Percentiles rank a stretch among this genome's conserved stretches.
phyloP scores from a whole-genome alignment of 2,329 filamentous ascomycete genomes.

The Beauveria varroae region DNA sequence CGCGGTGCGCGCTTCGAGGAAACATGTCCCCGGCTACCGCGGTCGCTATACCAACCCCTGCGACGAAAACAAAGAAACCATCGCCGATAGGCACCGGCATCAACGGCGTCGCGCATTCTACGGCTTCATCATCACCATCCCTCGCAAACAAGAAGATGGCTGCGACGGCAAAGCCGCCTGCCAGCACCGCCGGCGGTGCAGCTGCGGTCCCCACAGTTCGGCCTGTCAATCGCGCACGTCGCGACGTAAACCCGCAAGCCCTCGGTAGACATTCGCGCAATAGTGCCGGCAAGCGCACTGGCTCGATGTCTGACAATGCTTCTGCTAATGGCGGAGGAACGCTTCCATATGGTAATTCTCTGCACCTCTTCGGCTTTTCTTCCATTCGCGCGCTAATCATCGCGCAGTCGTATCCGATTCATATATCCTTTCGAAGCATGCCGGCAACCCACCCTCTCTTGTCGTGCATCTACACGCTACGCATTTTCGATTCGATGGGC shows the following conservation, averaged over 20 bases:
- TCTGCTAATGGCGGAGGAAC: conserved; percentile 32
- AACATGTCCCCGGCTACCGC: conserved; percentile 51
- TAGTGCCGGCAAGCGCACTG: conserved; percentile 42
- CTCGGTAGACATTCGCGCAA: conserved; percentile 42
- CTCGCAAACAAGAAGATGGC: conserved; percentile 49
- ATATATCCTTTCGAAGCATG: conserved; percentile 79
- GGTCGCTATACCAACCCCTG: conserved; percentile 34
- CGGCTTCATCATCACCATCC: conserved; percentile 53
- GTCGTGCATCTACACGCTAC: conserved; percentile 77
- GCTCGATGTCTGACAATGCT: conserved; percentile 39
- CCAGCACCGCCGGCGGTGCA: conserved; percentile 27
- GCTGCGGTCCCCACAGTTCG: conserved; percentile 37
- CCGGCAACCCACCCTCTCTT: conserved; percentile 69
- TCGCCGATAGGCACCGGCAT: conserved; percentile 58
- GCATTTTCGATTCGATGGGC: conserved; percentile 87
- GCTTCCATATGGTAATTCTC: conserved; percentile 42
- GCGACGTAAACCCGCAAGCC: conserved; percentile 43
- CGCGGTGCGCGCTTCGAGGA: conserved; percentile 19
- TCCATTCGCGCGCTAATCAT: conserved; percentile 16
- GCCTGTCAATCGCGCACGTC: conserved; percentile 49
- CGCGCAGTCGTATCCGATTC: conserved; percentile 59
- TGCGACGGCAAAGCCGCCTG: conserved; percentile 33
- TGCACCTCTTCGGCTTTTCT: background rate
- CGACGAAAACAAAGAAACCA: conserved; percentile 60
- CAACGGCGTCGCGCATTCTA: conserved; percentile 51